Conservation (phyloP, 345 rosid genomes). For the Gossypium rotundifolium region DNA sequence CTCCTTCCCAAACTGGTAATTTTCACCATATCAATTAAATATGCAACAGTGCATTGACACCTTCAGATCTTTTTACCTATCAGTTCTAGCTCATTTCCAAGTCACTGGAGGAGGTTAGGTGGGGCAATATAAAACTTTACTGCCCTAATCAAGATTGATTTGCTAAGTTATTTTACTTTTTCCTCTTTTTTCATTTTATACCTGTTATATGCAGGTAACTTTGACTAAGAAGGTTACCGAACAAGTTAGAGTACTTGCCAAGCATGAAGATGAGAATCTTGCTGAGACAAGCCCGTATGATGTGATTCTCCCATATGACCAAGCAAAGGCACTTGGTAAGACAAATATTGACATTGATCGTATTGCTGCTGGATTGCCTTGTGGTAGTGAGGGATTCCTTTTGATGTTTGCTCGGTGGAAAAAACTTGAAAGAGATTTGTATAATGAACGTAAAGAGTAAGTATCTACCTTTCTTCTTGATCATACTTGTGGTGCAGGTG, state of each 20-base stretch:
- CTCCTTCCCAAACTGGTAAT: conserved; percentile 70
- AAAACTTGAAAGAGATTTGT: conserved; percentile 96
- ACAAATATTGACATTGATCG: conserved; percentile 92
- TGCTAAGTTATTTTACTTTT: neutral
- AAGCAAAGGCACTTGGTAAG: conserved; percentile 99
- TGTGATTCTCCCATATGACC: conserved; percentile 84
- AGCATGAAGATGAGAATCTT: conserved; percentile 81
- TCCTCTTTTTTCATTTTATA: conserved; percentile 4
- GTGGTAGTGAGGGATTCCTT: conserved; percentile 98
- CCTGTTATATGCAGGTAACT: conserved; percentile 41
- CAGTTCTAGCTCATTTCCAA: neutral
- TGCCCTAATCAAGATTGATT: neutral
- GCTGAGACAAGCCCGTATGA: conserved; percentile 60
- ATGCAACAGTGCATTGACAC: neutral
- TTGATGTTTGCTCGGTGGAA: conserved; percentile 99
- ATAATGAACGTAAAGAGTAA: conserved; percentile 94
- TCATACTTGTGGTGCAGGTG: neutral
- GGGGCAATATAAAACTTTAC: neutral
- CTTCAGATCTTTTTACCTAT: neutral
- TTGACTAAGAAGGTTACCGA: conserved; percentile 91
- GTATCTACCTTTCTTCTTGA: conserved; percentile 21
- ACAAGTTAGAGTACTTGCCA: conserved; percentile 84
- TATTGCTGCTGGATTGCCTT: conserved; percentile 97
- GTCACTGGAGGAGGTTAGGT: neutral
- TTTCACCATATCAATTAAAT: neutral